Evolutionary conservation across 768 basidiomycete species (phyloP).

Genomic region (Glaciozyma martinii): DNA sequence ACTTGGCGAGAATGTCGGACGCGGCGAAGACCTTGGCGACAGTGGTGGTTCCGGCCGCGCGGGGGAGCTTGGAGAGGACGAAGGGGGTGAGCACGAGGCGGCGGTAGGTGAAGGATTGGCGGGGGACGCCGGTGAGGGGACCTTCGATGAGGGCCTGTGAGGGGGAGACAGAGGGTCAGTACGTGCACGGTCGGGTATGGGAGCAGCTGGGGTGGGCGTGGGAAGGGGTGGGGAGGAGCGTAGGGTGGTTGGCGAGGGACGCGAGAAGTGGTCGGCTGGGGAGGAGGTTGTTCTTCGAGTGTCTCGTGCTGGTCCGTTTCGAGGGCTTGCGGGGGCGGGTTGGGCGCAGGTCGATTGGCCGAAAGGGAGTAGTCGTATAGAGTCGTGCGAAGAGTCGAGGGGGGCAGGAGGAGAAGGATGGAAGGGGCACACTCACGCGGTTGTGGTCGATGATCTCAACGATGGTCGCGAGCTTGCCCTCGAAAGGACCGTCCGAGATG

Average conservation of each 20-base stretch:
- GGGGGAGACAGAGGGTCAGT: neutral
- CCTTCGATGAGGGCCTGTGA: conserved; percentile 88
- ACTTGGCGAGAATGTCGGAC: conserved; percentile 72
- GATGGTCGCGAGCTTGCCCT: conserved; percentile 88
- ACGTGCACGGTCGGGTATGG: too few relatives aligned
- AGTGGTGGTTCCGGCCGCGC: conserved; percentile 68
- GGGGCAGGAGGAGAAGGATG: too few relatives aligned
- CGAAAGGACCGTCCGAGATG: conserved; percentile 73
- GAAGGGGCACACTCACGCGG: conserved; percentile 53
- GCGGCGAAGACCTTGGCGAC: conserved; percentile 83
- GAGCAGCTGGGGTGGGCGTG: too few relatives aligned
- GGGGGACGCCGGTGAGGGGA: conserved; percentile 79
- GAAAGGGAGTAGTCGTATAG: neutral
- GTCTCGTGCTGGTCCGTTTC: too few relatives aligned
- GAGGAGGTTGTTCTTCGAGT: too few relatives aligned
- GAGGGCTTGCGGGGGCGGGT: neutral
- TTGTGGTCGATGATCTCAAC: conserved; percentile 99
- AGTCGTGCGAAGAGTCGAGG: neutral
- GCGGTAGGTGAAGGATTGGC: conserved; percentile 84
- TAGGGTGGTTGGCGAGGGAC: neutral
- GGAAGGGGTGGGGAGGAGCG: neutral
- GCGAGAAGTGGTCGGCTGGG: too few relatives aligned
- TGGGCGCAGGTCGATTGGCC: neutral
- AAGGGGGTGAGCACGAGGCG: conserved; percentile 85
- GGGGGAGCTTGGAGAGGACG: conserved; percentile 71